Evolutionary conservation across 495 filamentous ascomycete genomes (phyloP).

Genomic region (Aspergillus cavernicola): DNA sequence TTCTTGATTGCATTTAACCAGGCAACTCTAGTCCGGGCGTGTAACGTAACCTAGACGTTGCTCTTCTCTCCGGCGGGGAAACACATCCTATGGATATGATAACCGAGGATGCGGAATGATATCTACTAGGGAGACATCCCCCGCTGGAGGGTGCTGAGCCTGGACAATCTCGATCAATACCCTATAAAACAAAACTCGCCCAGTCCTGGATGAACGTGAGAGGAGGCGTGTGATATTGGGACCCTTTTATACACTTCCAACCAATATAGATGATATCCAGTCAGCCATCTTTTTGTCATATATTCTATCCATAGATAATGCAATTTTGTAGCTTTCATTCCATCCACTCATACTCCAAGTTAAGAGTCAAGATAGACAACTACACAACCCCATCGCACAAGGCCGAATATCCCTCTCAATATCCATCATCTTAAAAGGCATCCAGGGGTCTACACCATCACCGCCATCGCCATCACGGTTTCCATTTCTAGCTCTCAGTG

Average conservation of each 20-base stretch:
- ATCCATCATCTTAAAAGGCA: constrained; percentile 23
- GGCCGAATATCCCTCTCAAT: constrained; percentile 29
- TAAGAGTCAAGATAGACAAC: constrained; percentile 19
- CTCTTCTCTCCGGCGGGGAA: too few relatives aligned
- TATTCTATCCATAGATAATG: neutral
- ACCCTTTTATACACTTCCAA: neutral
- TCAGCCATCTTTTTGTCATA: constrained; percentile 2
- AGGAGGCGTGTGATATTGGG: neutral
- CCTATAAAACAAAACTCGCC: too few relatives aligned
- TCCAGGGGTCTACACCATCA: constrained; percentile 18
- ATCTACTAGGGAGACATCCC: too few relatives aligned
- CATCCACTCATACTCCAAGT: too few relatives aligned
- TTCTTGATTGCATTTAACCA: neutral
- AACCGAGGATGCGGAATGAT: too few relatives aligned
- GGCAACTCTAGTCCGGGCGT: neutral
- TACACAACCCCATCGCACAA: constrained; percentile 28
- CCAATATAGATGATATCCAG: constrained; percentile 3
- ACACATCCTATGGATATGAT: too few relatives aligned
- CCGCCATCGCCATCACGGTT: too few relatives aligned
- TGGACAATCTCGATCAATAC: too few relatives aligned
- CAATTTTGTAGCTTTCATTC: too few relatives aligned
- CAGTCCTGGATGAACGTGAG: too few relatives aligned
- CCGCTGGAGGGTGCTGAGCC: too few relatives aligned
- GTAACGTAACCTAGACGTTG: too few relatives aligned
- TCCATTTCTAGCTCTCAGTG: neutral